Base-by-base conservation (phyloP, 2,329 filamentous ascomycete genomes). In the Beauveria varroae region DNA sequence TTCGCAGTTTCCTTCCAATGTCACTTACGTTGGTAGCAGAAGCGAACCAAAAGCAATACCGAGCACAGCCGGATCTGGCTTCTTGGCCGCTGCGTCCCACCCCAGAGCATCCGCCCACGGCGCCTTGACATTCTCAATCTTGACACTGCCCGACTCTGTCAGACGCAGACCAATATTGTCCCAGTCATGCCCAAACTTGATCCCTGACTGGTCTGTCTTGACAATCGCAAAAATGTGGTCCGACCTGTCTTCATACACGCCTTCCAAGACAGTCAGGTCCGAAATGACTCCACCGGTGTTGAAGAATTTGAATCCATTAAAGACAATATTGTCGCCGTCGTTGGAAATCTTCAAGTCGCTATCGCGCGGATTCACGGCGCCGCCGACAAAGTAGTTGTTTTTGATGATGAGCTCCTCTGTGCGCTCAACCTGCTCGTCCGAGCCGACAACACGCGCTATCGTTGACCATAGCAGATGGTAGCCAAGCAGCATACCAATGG, bases 261-360 rank as follows among this genome's bases (percentile, higher is more conserved):
- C 86, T 66, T 89, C 86, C 0, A 89, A 77, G 0, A 88, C 83
- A 0, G 85, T 87, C 22, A 88, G 72, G 62, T 89, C 86, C 0
- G 84, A 87, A 2, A 89, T 77, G 0, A 87, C 85, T 28, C 85
- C 86, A 0, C 86, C 86, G 0, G 86, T 89, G 67, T 86, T 88
- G 76, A 88, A 88, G 71, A 82, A 77, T 70, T 89, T 89, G 71
- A 77, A 79, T 1, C 86, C 85, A 62, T 82, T 81, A 70, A 86
- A 88, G 2, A 85, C 69, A 16, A 88, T 69, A 2, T 79, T 72
- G 4, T 84, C 80, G 1, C 81, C 83, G 1, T 83, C 76, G 1
- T 76, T 70, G 0, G 76, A 82, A 63, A 86, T 84, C 34, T 77
- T 80, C 9, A 87, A 71, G 65, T 88, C 85, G 44, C 74, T 83